Conservation (phyloP, 2,329 filamentous ascomycete species). For the Pseudogymnoascus sp. region DNA sequence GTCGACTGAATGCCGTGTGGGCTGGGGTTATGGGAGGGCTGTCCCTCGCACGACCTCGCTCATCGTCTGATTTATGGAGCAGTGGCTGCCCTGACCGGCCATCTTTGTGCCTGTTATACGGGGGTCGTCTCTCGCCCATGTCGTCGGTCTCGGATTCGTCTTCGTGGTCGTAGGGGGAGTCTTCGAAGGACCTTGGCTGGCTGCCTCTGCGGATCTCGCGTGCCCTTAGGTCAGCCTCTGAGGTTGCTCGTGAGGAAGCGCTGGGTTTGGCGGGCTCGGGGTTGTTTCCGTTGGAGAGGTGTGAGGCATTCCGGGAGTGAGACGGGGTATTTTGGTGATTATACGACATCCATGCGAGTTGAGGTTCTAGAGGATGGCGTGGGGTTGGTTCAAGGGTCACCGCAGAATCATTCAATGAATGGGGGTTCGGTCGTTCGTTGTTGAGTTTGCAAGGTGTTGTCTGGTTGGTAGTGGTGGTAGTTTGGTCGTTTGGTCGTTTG, state of each 20-base stretch:
- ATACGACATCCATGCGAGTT: constrained; percentile 3
- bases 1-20: constrained; percentile 38
- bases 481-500: neutral
- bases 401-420: neutral
- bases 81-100: constrained; percentile 32
- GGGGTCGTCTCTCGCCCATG: constrained; percentile 30
- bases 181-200: neutral
- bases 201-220: neutral
- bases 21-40: constrained; percentile 19
- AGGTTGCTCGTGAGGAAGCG: neutral
- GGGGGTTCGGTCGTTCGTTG: too few species aligned
- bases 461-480: neutral
- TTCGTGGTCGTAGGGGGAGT: neutral
- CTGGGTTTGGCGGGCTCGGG: neutral
- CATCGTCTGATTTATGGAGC: constrained; percentile 25
- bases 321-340: neutral
- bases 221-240: neutral
- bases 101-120: constrained; percentile 29
- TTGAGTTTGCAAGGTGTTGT: neutral
- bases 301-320: neutral
- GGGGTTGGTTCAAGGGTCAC: neutral
- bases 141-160: constrained; percentile 23
- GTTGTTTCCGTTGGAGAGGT: neutral
- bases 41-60: constrained; percentile 20
- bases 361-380: neutral